Base-by-base conservation (phyloP, 805 yeast species). In the Zygosaccharomyces pseudorouxii region DNA sequence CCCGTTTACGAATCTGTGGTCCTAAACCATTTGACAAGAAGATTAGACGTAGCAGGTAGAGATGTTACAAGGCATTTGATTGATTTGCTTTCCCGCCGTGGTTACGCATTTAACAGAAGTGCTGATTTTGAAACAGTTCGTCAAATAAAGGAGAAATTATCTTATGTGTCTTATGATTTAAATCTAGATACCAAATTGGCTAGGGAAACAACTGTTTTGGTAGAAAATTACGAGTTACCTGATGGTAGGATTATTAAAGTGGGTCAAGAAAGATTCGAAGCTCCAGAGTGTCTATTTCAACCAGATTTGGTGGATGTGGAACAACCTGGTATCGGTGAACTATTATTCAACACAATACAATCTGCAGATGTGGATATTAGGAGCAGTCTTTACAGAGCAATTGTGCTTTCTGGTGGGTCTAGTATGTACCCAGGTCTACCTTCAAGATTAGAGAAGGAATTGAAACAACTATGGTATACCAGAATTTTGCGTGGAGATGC, bases 361-460 rank as follows among this genome's bases (percentile, higher is more conserved):
- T 73, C 90, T 5, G 97, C 98, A 38, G 98, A 93, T 64, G 85
- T 93, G 43, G 99, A 93, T 66, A 80, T 93, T 46, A 82, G 97
- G 71, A 77, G 95, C 5, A 79, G 96, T 0, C 76, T 93, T 51
- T 93, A 80, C 72, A 87, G 85, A 63, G 95, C 97, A 2, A 86
- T 93, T 66, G 98, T 93, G 25, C 77, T 93, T 39, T 87, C 96
- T 5, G 99, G 99, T 66, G 99, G 99, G 49, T 90, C 98, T 1
- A 86, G 96, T 45, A 93, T 93, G 99, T 93, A 93, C 65, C 98
- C 99, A 1, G 99, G 99, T 27, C 78, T 93, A 58, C 99, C 99
- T 16, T 86, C 96, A 10, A 79, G 99, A 62, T 74, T 93, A 57
- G 98, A 93, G 69, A 92, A 88, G 68, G 99, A 93, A 69, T 77